These are phyloP conservation scores for Fonsecaea monophora DNA, from an alignment of 2,329 filamentous ascomycete species.

Conservation along the genomic window DNA sequence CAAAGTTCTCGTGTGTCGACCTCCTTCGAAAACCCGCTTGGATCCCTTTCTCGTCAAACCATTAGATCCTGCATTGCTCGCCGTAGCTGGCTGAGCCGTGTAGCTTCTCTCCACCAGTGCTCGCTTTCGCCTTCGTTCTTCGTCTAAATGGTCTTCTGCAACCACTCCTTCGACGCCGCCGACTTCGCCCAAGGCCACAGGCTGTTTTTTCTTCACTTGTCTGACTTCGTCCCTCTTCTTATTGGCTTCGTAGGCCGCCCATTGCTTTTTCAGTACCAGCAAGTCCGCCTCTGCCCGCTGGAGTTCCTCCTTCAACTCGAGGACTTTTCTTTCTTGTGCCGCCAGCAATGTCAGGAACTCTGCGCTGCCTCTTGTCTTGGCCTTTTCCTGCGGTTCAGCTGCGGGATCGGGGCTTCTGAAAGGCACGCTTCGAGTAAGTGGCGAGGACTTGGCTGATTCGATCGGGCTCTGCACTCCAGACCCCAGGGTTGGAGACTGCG, in stretches of 20 bases:
- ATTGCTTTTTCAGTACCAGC: conserved; percentile 78
- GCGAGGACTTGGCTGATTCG: conserved; percentile 39
- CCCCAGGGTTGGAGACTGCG: conserved; percentile 44
- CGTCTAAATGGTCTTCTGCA: conserved; percentile 30
- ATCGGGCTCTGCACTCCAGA: conserved; percentile 39
- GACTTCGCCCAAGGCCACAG: conserved; percentile 34
- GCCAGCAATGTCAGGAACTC: conserved; percentile 88
- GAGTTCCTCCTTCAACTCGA: conserved; percentile 93
- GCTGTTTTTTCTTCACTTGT: conserved; percentile 34
- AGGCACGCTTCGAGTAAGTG: conserved; percentile 25
- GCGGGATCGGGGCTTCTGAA: conserved; percentile 22
- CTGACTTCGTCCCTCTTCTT: conserved; percentile 73
- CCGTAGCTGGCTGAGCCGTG: conserved; percentile 1
- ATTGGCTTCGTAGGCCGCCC: conserved; percentile 76
- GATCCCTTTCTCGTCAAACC: conserved; percentile 42
- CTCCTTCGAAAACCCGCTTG: conserved; percentile 70
- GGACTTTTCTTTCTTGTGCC: conserved; percentile 84
- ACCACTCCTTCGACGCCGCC: neutral
- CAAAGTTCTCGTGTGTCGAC: conserved; percentile 68
- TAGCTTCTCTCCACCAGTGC: conserved; percentile 32
- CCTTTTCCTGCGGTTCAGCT: conserved; percentile 37
- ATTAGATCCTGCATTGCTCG: neutral
- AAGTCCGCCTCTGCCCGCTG: conserved; percentile 79
- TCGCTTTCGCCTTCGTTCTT: conserved; percentile 33
- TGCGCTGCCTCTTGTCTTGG: conserved; percentile 59